Evolutionary conservation across 2,329 filamentous ascomycete species (phyloP), one percentile per base, ranked within the genome.

Genomic region (Chalara sp.): DNA sequence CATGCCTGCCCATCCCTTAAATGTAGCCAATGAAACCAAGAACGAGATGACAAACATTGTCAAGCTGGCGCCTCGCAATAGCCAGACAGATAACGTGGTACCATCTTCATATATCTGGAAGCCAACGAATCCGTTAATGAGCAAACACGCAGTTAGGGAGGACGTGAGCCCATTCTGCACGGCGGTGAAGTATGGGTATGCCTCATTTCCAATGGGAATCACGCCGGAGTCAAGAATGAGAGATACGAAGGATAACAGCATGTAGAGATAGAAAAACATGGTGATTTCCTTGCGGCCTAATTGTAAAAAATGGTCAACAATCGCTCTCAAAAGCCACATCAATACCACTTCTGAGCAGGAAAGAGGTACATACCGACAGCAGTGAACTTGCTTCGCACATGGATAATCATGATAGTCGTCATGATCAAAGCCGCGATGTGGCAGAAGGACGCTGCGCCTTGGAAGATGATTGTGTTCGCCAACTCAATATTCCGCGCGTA

Each of bases 71-170:
- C 88, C 71, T 48, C 92, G 84, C 55, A 99, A 74, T 61, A 96
- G 82, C 93, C 93, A 99, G 42, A 99, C 84, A 0, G 91, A 96
- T 40, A 97, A 74, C 2, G 86, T 85, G 1, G 93, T 99, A 47
- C 93, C 93, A 63, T 99, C 93, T 70, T 99, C 93, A 68, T 99
- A 99, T 10, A 99, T 76, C 70, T 97, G 93, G 70, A 99, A 99
- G 33, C 93, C 93, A 49, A 99, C 92, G 65, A 99, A 99, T 42
- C 93, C 93, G 68, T 97, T 97, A 75, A 99, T 91, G 61, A 97
- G 74, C 50, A 99, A 76, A 67, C 87, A 95, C 30, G 89, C 92
- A 66, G 93, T 86, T 31, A 95, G 78, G 1, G 93, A 89, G 35
- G 89, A 96, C 28, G 84, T 76, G 48, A 99, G 75, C 11, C 92